Evolutionary conservation across 2,329 filamentous ascomycete species (phyloP).

Genomic region (Stachybotrys chartarum): DNA sequence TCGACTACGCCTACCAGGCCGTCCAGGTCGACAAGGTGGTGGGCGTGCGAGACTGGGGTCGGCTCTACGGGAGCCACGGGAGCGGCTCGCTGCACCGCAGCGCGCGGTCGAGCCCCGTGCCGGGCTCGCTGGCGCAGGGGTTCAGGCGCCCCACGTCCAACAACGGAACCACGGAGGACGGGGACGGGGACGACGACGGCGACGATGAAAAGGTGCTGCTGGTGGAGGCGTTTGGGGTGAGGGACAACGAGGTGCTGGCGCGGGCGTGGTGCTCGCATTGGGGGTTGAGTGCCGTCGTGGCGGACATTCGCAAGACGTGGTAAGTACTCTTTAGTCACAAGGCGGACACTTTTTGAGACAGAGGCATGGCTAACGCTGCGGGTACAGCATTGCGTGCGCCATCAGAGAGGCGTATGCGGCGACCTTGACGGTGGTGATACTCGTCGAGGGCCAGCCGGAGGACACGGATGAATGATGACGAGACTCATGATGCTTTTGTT

Average conservation of each 20-base stretch:
- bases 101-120: slow-evolving; percentile 26
- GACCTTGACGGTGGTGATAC: slow-evolving; percentile 63
- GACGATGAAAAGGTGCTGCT: slow-evolving; percentile 62
- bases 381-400: slow-evolving; percentile 58
- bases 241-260: slow-evolving; percentile 69
- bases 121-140: slow-evolving; percentile 15
- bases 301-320: slow-evolving; percentile 63
- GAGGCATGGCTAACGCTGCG: slow-evolving; percentile 8
- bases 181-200: slow-evolving; percentile 16
- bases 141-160: slow-evolving; percentile 13
- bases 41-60: slow-evolving; percentile 58
- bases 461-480: slow-evolving; percentile 23
- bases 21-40: slow-evolving; percentile 60
- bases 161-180: slow-evolving; percentile 5
- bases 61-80: slow-evolving; percentile 26
- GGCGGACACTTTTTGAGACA: neutral
- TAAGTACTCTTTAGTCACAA: slow-evolving; percentile 21
- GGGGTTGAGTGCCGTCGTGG: slow-evolving; percentile 64
- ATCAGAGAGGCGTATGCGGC: slow-evolving; percentile 71
- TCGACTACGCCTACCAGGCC: slow-evolving; percentile 57
- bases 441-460: slow-evolving; percentile 49
- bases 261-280: slow-evolving; percentile 72
- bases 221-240: slow-evolving; percentile 65
- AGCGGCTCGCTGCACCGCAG: slow-evolving; percentile 15
- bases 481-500: neutral